A percentile compares a stretch with the other conserved stretches of the same genome.
phyloP scores from a whole-genome alignment of 2,329 filamentous ascomycete species.

The Cladosporium halotolerans region DNA sequence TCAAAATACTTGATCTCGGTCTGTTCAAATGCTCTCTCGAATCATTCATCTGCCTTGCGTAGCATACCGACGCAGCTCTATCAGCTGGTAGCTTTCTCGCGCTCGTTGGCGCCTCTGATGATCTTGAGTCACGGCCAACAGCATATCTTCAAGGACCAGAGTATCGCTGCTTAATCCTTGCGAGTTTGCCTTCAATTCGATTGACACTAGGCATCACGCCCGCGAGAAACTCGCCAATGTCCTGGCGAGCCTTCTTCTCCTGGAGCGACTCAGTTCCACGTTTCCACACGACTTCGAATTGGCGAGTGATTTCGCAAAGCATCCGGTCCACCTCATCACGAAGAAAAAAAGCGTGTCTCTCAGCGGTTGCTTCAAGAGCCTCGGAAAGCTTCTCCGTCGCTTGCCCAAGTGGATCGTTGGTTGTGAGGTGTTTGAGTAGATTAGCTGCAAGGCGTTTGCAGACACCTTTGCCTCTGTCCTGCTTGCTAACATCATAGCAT shows the following conservation, averaged over 20 bases:
- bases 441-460: neutral
- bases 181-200: neutral
- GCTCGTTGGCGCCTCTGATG: no score
- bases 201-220: neutral
- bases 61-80: no score
- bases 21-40: neutral
- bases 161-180: neutral
- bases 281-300: neutral
- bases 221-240: neutral
- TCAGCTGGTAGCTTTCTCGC: no score
- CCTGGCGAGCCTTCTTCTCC: neutral
- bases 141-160: neutral
- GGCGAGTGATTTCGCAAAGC: neutral
- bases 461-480: constrained; percentile 1
- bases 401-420: neutral
- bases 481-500: constrained; percentile 9
- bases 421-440: neutral
- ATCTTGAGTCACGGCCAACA: no score
- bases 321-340: neutral
- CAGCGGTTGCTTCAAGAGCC: neutral
- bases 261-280: neutral
- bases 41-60: no score
- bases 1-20: neutral
- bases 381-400: neutral
- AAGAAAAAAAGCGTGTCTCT: rapidly evolving